A percentile compares a stretch with the other conserved stretches of the same genome.
Conservation (phyloP, 2,329 filamentous ascomycete genomes). For the Mycocentrospora acerina region DNA sequence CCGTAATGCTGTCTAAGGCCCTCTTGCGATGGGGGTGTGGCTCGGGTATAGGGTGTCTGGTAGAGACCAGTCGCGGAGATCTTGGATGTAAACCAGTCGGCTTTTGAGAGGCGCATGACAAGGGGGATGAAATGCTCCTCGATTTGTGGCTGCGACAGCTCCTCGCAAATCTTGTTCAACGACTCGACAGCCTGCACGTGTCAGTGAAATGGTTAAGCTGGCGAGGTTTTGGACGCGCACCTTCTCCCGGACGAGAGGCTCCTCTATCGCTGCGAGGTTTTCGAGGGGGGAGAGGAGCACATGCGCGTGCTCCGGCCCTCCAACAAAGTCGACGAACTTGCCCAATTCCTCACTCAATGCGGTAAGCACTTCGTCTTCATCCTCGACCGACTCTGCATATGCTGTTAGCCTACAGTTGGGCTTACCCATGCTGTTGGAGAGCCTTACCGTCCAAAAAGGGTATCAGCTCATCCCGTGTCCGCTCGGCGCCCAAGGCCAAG, state of each 20-base stretch:
- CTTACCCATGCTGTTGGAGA: constrained; percentile 1
- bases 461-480: constrained; percentile 97
- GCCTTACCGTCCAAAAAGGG: constrained; percentile 95
- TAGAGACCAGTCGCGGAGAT: constrained; percentile 97
- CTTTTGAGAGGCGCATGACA: constrained; percentile 93
- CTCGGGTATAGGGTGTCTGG: constrained; percentile 89
- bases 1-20: constrained; percentile 89
- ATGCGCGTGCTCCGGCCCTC: constrained; percentile 89
- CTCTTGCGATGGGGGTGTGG: constrained; percentile 83
- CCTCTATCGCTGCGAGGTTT: constrained; percentile 97
- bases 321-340: constrained; percentile 96
- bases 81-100: constrained; percentile 99
- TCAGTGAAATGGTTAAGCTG: constrained; percentile 29
- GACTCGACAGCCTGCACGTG: constrained; percentile 84
- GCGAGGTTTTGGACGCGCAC: constrained; percentile 49
- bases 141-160: constrained; percentile 87
- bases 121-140: constrained; percentile 98
- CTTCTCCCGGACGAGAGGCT: constrained; percentile 97
- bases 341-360: constrained; percentile 96
- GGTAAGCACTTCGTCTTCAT: constrained; percentile 97
- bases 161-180: constrained; percentile 96
- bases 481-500: constrained; percentile 89
- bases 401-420: constrained; percentile 34
- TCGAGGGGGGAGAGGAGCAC: constrained; percentile 95
- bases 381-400: constrained; percentile 87